Percentiles rank a stretch among this genome's conserved stretches.
Conservation (phyloP, 331 rosid genomes). For the Stylosanthes scabra region DNA sequence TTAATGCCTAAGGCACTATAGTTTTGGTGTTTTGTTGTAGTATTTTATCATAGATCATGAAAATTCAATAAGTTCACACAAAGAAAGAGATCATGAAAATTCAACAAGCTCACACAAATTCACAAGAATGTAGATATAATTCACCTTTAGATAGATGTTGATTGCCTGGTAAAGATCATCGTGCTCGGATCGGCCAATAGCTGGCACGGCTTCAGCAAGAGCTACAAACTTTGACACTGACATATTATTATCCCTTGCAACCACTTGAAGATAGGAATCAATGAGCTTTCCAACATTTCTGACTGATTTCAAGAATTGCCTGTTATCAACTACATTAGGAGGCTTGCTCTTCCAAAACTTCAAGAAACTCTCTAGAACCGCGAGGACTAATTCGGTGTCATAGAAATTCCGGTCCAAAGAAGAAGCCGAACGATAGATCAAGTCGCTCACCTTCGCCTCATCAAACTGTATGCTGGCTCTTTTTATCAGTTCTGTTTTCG, state of each 20-base stretch:
- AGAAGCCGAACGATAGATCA: constrained; percentile 56
- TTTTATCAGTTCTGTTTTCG: constrained; percentile 70
- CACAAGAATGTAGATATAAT: background rate
- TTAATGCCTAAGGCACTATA: background rate
- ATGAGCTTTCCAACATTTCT: constrained; percentile 75
- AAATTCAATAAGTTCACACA: background rate
- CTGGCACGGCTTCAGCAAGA: constrained; percentile 80
- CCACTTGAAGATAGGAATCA: constrained; percentile 81
- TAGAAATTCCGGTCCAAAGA: constrained; percentile 52
- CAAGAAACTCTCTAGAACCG: constrained; percentile 73
- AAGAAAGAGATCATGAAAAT: constrained; percentile 1
- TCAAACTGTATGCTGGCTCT: constrained; percentile 73
- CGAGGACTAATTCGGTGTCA: constrained; percentile 68
- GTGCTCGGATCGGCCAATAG: constrained; percentile 68
- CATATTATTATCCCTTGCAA: constrained; percentile 73
- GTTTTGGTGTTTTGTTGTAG: background rate
- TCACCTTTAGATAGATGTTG: constrained; percentile 83
- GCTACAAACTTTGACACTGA: constrained; percentile 67
- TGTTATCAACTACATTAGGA: constrained; percentile 54
- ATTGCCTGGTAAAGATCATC: constrained; percentile 85
- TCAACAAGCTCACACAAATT: constrained; percentile 15
- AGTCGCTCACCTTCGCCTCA: constrained; percentile 75
- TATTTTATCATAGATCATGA: too few species aligned
- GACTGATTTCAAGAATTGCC: constrained; percentile 53
- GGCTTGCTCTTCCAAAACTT: constrained; percentile 67